Evolutionary conservation across 2,329 filamentous ascomycete genomes (phyloP), one percentile per base, ranked within the genome.

Genomic region (Thermoascus crustaceus): DNA sequence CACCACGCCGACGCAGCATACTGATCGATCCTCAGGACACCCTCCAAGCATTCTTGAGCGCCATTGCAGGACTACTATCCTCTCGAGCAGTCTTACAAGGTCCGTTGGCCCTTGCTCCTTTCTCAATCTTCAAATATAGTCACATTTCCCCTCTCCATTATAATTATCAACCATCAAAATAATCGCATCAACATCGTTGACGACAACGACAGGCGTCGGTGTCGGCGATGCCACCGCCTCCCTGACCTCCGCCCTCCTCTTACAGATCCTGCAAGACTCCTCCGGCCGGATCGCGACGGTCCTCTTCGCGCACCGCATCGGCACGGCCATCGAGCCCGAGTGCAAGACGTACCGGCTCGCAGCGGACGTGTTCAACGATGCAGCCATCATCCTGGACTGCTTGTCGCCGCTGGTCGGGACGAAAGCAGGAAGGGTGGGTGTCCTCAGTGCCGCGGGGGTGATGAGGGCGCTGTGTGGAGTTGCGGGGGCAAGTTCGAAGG

Each of bases 291-390:
- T 94, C 17, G 84, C 85, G 1, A 94, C 87, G 0, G 94, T 94
- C 41, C 60, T 85, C 7, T 94, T 94, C 57, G 88, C 87, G 1
- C 80, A 93, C 57, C 73, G 77, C 27, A 78, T 89, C 39, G 86
- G 87, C 23, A 82, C 82, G 30, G 75, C 83, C 20, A 81, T 94
- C 31, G 86, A 93, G 58, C 85, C 86, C 2, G 87, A 95, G 56
- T 89, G 85, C 66, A 95, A 95, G 59, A 81, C 76, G 58, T 94
- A 88, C 61, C 80, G 87, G 10, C 81, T 94, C 32, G 75, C 88
- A 2, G 87, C 87, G 3, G 87, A 94, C 54, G 67, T 94, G 13
- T 82, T 94, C 66, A 94, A 94, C 60, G 87, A 94, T 55, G 71
- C 78, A 6, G 84, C 84, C 9, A 85, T 94, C 68, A 69, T 94